Base-by-base conservation (phyloP, 2,329 filamentous ascomycete species). In the Diplocarpon rosae region DNA sequence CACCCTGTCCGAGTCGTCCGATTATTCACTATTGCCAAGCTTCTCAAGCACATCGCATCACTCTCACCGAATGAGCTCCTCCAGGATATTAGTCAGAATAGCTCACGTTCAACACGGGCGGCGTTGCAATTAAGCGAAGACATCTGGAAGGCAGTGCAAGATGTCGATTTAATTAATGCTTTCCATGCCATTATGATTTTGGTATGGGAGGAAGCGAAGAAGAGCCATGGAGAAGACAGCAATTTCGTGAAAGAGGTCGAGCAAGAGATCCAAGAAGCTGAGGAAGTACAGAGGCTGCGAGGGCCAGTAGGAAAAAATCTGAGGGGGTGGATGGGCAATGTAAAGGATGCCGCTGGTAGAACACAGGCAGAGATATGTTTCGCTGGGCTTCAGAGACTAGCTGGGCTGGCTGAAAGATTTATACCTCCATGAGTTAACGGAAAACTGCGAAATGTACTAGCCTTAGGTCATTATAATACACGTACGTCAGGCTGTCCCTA, bases 141-240 rank as follows among this genome's bases (percentile, higher is more conserved):
- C 1, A 35, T 39, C 7, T 24, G 14, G 7, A 65, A 15, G 48
- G 56, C 0, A 53, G 76, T 14, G 56, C 58, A 3, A 63, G 65
- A 13, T 8, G 66, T 72, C 9, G 74, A 78, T 45, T 72, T 73
- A 49, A 66, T 73, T 2, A 71, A 69, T 9, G 60, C 76, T 39
- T 72, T 70, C 49, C 72, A 78, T 52, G 69, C 69, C 43, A 56
- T 78, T 12, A 61, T 77, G 43, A 61, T 68, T 31, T 65, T 79
- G 53, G 63, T 72, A 11, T 50, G 69, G 15, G 59, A 65, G 27
- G 65, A 68, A 37, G 66, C 63, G 1, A 66, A 66, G 0, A 52
- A 59, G 24, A 68, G 63, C 4, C 67, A 71, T 49, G 65, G 65
- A 5, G 59, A 65, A 6, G 66, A 68, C 6, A 76, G 72, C 68